Percentiles rank a stretch among this genome's conserved stretches.
Conservation (phyloP, 768 basidiomycete species). For the Pleurotus tuber-regium region DNA sequence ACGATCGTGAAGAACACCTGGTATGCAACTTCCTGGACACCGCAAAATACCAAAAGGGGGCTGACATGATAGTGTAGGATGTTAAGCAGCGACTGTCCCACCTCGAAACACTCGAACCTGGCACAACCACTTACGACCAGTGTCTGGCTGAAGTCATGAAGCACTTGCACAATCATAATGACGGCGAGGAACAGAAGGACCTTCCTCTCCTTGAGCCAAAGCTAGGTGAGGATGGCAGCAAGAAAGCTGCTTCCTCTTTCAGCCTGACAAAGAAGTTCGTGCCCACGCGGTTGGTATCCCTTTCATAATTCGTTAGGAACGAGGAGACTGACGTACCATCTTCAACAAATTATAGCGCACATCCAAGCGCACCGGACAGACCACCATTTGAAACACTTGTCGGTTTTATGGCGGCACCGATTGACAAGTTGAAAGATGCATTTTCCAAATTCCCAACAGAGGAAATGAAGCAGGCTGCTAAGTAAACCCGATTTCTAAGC, state of each 20-base stretch:
- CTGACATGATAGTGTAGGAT: no score
- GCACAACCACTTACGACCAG: constrained; percentile 39
- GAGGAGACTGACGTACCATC: not conserved
- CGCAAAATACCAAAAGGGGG: no score
- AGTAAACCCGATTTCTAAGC: no score
- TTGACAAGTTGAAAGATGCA: constrained; percentile 57
- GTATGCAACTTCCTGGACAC: constrained; percentile 24
- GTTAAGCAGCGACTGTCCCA: constrained; percentile 40
- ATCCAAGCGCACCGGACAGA: constrained; percentile 51
- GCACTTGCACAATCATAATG: constrained; percentile 50
- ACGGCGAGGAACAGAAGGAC: constrained; percentile 56
- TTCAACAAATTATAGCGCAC: constrained; percentile 32
- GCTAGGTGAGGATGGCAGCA: constrained; percentile 42
- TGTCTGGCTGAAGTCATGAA: constrained; percentile 45
- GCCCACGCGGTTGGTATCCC: constrained; percentile 53
- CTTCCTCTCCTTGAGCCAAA: constrained; percentile 50
- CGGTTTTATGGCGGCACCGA: constrained; percentile 50
- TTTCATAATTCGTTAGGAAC: not conserved
- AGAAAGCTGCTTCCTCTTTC: constrained; percentile 45
- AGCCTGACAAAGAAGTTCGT: constrained; percentile 59
- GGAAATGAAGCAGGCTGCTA: constrained; percentile 39
- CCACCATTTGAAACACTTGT: constrained; percentile 61
- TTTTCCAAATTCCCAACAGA: constrained; percentile 56
- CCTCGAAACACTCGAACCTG: constrained; percentile 43
- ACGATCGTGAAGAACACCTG: constrained; percentile 57